phyloP scores from a whole-genome alignment of 306 rosid genomes.

The Prunus mongolica region DNA sequence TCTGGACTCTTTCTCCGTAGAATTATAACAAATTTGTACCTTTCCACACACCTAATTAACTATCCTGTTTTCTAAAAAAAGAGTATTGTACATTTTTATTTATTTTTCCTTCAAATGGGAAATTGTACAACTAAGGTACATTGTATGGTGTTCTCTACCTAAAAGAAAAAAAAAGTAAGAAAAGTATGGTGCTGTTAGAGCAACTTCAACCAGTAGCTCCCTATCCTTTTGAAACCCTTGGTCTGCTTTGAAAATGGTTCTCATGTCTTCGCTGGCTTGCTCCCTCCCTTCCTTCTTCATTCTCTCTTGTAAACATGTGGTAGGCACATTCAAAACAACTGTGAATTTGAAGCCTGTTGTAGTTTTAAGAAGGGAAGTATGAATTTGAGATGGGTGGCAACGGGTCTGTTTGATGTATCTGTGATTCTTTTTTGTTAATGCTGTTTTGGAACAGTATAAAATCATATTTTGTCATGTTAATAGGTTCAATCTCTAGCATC shows the following conservation, averaged over 20 bases:
- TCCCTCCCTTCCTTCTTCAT: background rate
- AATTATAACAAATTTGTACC: background rate
- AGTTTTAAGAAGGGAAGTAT: background rate
- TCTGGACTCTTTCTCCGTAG: background rate
- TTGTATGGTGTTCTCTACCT: background rate
- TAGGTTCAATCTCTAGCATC: slow-evolving; percentile 94
- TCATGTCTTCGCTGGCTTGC: background rate
- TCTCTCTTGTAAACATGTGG: background rate
- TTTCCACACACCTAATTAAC: background rate
- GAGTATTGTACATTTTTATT: background rate
- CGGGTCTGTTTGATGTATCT: background rate
- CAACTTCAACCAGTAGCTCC: background rate
- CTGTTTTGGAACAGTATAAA: slow-evolving; percentile 8
- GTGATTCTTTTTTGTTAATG: slow-evolving; percentile 8
- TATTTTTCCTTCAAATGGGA: background rate
- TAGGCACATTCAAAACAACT: background rate
- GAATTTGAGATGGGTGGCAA: background rate
- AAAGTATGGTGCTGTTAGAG: background rate
- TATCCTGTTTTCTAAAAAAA: background rate
- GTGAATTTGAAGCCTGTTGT: background rate
- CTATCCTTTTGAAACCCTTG: background rate
- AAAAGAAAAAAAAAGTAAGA: background rate
- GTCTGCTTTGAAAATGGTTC: background rate
- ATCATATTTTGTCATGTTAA: slow-evolving; percentile 22
- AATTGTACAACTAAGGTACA: background rate